Evolutionary conservation across 306 rosid species (phyloP), one percentile per base, ranked within the genome.

Genomic region (Inga laurina): DNA sequence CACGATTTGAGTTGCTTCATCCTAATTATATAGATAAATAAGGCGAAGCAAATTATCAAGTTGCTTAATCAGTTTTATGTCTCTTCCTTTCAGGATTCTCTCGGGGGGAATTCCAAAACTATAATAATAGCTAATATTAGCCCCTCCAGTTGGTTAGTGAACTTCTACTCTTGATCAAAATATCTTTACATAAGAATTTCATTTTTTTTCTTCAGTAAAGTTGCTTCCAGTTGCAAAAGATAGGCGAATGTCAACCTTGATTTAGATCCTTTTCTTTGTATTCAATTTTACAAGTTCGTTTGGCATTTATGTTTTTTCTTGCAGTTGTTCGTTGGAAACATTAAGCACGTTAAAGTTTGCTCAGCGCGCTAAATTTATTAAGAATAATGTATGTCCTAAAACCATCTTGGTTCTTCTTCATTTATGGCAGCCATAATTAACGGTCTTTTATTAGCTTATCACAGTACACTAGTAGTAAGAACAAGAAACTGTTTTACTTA

Each of bases 261-360:
- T 27, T 57, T 57, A 57, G 11, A 57, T 57, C 64, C 13, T 57
- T 57, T 57, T 19, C 37, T 67, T 59, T 39, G 24, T 78, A 64
- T 82, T 82, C 48, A 39, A 57, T 16, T 10, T 54, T 43, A 69
- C 18, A 79, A 34, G 9, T 32, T 80, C 67, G 46, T 80, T 45
- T 76, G 76, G 52, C 46, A 35, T 43, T 35, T 72, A 64, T 35
- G 74, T 75, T 72, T 87, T 82, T 79, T 69, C 83, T 82, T 91
- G 91, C 94, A 96, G 99, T 87, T 96, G 98, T 81, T 96, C 95
- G 21, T 86, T 91, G 82, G 99, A 96, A 93, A 96, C 99, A n/a
- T 76, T 96, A 79, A 96, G 99, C 97, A 96, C 99, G 68, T 77
- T 96, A 89, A 96, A 96, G 90, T 96, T 96, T 39, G 99, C 99